A percentile compares a stretch with the other conserved stretches of the same genome.
phyloP scores from a whole-genome alignment of 169 alveolate species.

The Nephromyces sp. region DNA sequence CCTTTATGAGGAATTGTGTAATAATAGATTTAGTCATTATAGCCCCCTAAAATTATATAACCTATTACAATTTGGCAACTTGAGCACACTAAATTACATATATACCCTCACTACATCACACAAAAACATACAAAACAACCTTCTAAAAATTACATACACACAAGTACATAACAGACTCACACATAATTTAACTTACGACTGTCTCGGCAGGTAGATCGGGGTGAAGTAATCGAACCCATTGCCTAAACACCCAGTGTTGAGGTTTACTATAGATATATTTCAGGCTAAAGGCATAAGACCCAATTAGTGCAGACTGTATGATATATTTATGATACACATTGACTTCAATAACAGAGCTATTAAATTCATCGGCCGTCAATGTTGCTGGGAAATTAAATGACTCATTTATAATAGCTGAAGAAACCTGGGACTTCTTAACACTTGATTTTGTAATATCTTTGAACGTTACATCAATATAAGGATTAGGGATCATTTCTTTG shows the following conservation, averaged over 20 bases:
- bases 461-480: conserved; percentile 44
- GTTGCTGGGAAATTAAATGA: conserved; percentile 45
- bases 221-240: conserved; percentile 40
- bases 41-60: no score
- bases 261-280: conserved; percentile 36
- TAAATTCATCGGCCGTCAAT: conserved; percentile 38
- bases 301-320: conserved; percentile 44
- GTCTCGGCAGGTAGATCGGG: conserved; percentile 38
- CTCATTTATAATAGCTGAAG: conserved; percentile 36
- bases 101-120: no score
- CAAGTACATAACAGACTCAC: no score
- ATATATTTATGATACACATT: conserved; percentile 45
- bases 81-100: no score
- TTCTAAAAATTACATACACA: no score
- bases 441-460: conserved; percentile 38
- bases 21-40: no score
- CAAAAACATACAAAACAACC: no score
- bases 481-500: conserved; percentile 43
- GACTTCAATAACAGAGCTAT: conserved; percentile 38
- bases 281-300: conserved; percentile 42
- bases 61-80: no score
- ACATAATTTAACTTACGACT: conserved; percentile 12
- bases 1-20: no score
- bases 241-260: conserved; percentile 50
- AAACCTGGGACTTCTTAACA: conserved; percentile 39